Conservation (phyloP, 176 grass and related monocot species). For the Phragmites australis region DNA sequence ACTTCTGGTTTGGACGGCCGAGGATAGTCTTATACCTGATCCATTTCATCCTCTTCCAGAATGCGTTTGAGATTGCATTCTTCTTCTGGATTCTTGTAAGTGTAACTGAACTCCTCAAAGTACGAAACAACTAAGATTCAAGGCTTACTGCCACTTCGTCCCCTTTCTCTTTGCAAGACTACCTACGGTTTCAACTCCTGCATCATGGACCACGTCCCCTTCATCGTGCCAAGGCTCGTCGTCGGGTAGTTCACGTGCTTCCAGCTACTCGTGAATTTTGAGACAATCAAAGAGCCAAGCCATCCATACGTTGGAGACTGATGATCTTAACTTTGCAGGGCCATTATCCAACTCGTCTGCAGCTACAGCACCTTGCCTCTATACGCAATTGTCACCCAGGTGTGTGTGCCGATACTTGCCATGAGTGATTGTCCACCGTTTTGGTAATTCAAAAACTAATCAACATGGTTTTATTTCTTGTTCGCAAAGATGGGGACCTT, state of each 20-base stretch:
- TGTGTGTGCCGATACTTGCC: slow-evolving; percentile 29
- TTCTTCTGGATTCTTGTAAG: slow-evolving; percentile 99
- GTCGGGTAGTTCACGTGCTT: slow-evolving; percentile 52
- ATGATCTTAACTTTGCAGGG: slow-evolving; percentile 34
- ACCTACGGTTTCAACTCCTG: slow-evolving; percentile 85
- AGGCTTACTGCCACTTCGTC: background rate
- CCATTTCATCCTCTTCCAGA: slow-evolving; percentile 96
- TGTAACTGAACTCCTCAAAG: background rate
- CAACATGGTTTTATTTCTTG: background rate
- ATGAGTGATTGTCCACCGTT: background rate
- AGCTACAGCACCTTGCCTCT: slow-evolving; percentile 92
- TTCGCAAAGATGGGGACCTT: slow-evolving; percentile 74
- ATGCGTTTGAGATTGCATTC: slow-evolving; percentile 88
- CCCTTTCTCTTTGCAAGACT: slow-evolving; percentile 46
- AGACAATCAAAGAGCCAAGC: background rate
- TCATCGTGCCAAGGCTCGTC: slow-evolving; percentile 75
- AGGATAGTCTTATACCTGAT: slow-evolving; percentile 71
- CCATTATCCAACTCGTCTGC: slow-evolving; percentile 72
- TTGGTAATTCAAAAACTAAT: background rate
- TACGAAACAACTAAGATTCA: background rate
- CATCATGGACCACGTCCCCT: slow-evolving; percentile 77
- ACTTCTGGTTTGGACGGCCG: slow-evolving; percentile 80
- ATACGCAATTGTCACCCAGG: slow-evolving; percentile 88
- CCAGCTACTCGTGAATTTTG: background rate
- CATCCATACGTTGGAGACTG: background rate